Evolutionary conservation across 495 filamentous ascomycete genomes (phyloP).

Genomic region (Hypoxylon lenormandii): DNA sequence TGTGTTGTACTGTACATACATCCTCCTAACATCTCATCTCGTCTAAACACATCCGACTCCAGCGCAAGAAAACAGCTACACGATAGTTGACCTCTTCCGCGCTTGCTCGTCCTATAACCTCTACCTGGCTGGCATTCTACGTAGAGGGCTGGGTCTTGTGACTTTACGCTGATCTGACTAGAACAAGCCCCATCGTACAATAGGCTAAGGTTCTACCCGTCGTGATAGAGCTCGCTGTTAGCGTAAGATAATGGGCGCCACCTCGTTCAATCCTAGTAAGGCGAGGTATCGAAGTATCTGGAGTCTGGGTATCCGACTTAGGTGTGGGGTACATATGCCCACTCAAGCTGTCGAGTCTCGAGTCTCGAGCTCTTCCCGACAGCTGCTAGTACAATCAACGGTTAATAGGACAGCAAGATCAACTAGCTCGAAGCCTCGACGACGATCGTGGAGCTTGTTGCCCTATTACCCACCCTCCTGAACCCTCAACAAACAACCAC

Average conservation of each 20-base stretch:
- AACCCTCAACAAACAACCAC: not conserved
- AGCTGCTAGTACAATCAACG: conserved; percentile 32
- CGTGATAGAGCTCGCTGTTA: conserved; percentile 31
- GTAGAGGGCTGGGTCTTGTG: conserved; percentile 30
- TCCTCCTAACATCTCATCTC: conserved; percentile 30
- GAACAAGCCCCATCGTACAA: conserved; percentile 29
- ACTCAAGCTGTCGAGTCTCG: no score
- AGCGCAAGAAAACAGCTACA: not conserved
- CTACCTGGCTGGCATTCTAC: conserved; percentile 1
- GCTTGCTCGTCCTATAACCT: conserved; percentile 19
- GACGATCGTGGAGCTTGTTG: conserved; percentile 1
- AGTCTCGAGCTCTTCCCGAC: conserved; percentile 17
- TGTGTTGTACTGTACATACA: not conserved
- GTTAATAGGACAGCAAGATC: no score
- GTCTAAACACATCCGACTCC: conserved; percentile 5
- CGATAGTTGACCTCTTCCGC: conserved; percentile 20
- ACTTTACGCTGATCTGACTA: conserved; percentile 27
- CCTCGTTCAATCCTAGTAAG: conserved; percentile 27
- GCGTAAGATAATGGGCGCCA: conserved; percentile 42
- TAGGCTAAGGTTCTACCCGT: conserved; percentile 19
- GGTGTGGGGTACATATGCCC: conserved; percentile 40
- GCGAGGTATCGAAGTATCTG: not conserved
- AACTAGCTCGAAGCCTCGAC: conserved; percentile 6
- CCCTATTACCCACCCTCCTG: not conserved
- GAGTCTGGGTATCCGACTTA: conserved; percentile 16